phyloP scores from a whole-genome alignment of 192 early-diverging fungal species.

The Podila verticillata region DNA sequence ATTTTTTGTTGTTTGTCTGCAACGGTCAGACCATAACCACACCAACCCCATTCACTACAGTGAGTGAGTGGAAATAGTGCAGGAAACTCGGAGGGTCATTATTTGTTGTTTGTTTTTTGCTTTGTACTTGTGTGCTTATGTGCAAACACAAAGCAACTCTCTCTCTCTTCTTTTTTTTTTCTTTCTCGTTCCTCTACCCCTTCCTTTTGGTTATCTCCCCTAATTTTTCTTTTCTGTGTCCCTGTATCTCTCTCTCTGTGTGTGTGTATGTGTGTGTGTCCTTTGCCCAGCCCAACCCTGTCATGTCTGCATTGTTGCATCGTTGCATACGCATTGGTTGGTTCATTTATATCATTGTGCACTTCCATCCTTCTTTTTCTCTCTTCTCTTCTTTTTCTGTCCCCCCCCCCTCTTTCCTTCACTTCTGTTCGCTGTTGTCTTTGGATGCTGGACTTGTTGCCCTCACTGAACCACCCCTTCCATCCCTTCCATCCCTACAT shows the following conservation, averaged over 20 bases:
- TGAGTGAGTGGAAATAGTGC: not conserved
- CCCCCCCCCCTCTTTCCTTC: not conserved
- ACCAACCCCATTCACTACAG: not conserved
- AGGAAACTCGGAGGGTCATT: no score
- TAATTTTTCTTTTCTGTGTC: not conserved
- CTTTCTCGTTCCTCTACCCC: no score
- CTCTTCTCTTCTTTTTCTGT: not conserved
- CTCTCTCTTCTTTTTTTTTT: no score
- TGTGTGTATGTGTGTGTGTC: not conserved
- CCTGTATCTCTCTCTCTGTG: not conserved
- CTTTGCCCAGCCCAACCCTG: not conserved
- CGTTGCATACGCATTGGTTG: no score
- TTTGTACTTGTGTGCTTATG: no score
- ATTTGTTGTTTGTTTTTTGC: no score
- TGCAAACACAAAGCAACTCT: no score
- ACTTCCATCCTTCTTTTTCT: not conserved
- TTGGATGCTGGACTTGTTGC: no score
- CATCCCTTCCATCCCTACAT: not conserved
- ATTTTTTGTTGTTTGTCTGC: not conserved
- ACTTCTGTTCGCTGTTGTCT: not conserved
- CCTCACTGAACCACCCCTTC: not conserved
- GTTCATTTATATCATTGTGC: not conserved
- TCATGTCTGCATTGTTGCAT: not conserved
- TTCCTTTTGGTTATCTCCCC: not conserved
- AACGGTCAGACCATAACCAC: conserved; percentile 2